Evolutionary conservation across 179 eudicot genomes (phyloP).

Genomic region (Vitellaria paradoxa): DNA sequence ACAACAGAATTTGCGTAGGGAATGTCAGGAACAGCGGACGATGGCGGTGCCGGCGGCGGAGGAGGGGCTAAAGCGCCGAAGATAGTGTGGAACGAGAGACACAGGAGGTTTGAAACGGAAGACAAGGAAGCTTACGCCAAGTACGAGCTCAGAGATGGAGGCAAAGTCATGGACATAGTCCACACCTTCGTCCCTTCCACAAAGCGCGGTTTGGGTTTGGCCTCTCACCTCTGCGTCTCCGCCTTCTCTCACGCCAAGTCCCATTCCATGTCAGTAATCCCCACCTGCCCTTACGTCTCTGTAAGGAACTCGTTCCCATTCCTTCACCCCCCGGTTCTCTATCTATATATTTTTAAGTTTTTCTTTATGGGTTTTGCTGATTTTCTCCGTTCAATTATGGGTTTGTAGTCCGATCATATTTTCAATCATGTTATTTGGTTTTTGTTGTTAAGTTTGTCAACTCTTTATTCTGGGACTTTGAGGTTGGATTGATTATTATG

Average conservation of each 20-base stretch:
- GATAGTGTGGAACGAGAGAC: conserved; percentile 58
- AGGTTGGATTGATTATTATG: neutral
- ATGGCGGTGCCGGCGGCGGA: neutral
- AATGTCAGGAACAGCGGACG: too few relatives aligned
- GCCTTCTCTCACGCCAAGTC: conserved; percentile 77
- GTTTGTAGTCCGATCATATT: neutral
- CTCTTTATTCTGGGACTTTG: neutral
- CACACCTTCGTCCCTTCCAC: conserved; percentile 81
- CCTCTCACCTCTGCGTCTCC: conserved; percentile 66
- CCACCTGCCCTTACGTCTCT: conserved; percentile 84
- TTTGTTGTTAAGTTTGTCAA: neutral
- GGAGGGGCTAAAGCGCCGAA: conserved; percentile 16
- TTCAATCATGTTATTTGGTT: neutral
- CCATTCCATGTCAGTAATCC: conserved; percentile 52
- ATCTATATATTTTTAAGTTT: neutral
- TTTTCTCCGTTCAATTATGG: neutral
- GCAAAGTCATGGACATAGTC: conserved; percentile 57
- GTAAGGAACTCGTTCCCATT: conserved; percentile 31
- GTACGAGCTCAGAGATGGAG: conserved; percentile 37
- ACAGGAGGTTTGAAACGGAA: conserved; percentile 60
- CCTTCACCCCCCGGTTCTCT: neutral
- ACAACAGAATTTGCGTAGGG: too few relatives aligned
- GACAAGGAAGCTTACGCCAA: conserved; percentile 65
- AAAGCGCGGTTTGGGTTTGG: conserved; percentile 75
- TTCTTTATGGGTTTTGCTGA: neutral